Base-by-base conservation (phyloP, 2,329 filamentous ascomycete genomes). In the Lasiodiplodia citricola region DNA sequence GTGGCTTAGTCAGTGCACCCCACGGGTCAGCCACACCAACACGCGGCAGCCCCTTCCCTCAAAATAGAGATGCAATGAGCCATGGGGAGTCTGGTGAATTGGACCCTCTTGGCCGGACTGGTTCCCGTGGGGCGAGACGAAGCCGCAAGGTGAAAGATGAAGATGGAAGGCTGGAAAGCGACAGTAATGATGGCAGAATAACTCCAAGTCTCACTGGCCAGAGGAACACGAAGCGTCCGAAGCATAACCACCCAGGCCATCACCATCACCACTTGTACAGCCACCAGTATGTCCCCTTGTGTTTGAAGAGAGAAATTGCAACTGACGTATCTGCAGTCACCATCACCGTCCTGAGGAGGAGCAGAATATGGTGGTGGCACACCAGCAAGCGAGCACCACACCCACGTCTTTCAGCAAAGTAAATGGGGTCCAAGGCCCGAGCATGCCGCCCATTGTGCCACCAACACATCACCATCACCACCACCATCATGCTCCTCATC, bases 81-180 rank as follows among this genome's bases (percentile, higher is more conserved):
- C 74, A 50, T 72, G n/a, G 75, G 75, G 38, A 73, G 73, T 51
- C 58, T 28, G 55, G 72, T 58, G 72, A 70, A 76, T 78, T 68
- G 70, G 73, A 64, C 73, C 74, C 51, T 16, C 72, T 79, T 50
- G 75, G 76, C 57, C 74, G 78, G 54, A 76, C 79, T 3, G 77
- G 74, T n/a, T 81, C 80, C 11, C 78, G 79, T 58, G 78, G 76
- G 56, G 77, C 76, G 23, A 74, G 76, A 62, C 80, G 77, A 52
- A 70, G 73, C 4, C 79, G 92, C 70, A 92, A 93, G 78, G 83
- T 90, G 2, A 93, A 93, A 75, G 92, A 97, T 66, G 93, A 96
- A 55, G 91, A 93, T 3, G 79, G 79, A 37, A 87, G 86, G 71
- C 84, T 84, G 38, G 93, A 88, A 54, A 78, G 89, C 70, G 92